A percentile compares a stretch with the other conserved stretches of the same genome.
These are phyloP conservation scores for Agapanthus africanus DNA, from an alignment of 106 monocot species.

Conservation along the genomic window DNA sequence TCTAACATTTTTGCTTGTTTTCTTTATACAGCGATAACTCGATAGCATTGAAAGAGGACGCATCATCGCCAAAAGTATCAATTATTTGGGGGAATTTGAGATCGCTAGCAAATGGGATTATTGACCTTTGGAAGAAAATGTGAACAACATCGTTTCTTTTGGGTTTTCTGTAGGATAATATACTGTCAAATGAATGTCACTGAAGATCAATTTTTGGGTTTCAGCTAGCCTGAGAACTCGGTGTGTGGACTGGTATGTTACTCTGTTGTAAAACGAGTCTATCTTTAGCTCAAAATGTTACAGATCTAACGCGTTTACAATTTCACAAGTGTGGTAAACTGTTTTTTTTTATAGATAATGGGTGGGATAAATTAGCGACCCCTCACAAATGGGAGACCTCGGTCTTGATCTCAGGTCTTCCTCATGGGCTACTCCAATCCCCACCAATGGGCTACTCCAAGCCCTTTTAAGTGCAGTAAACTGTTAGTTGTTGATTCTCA, in stretches of 20 bases:
- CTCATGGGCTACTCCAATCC: too few relatives aligned
- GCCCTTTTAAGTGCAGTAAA: not conserved
- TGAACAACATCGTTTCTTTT: not conserved
- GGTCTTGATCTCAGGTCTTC: too few relatives aligned
- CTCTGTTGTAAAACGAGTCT: not conserved
- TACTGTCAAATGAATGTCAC: slow-evolving; percentile 5
- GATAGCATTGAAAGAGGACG: slow-evolving; percentile 1
- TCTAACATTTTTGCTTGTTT: not conserved
- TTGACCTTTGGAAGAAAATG: slow-evolving; percentile 34
- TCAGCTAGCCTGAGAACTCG: slow-evolving; percentile 2
- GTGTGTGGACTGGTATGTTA: not conserved
- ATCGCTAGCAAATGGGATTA: slow-evolving; percentile 31
- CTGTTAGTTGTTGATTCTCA: not conserved
- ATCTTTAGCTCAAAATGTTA: not conserved
- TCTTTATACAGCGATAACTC: slow-evolving; percentile 16
- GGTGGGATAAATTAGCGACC: too few relatives aligned
- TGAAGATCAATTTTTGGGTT: not conserved
- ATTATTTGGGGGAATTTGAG: slow-evolving; percentile 34
- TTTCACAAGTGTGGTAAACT: not conserved
- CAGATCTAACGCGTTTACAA: not conserved
- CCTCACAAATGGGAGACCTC: too few relatives aligned
- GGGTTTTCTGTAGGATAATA: not conserved
- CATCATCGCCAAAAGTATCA: slow-evolving; percentile 1
- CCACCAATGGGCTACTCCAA: too few relatives aligned
- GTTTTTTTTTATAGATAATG: not conserved